Evolutionary conservation across 208 protist genomes (phyloP).

Genomic region (Leishmania mexicana): DNA sequence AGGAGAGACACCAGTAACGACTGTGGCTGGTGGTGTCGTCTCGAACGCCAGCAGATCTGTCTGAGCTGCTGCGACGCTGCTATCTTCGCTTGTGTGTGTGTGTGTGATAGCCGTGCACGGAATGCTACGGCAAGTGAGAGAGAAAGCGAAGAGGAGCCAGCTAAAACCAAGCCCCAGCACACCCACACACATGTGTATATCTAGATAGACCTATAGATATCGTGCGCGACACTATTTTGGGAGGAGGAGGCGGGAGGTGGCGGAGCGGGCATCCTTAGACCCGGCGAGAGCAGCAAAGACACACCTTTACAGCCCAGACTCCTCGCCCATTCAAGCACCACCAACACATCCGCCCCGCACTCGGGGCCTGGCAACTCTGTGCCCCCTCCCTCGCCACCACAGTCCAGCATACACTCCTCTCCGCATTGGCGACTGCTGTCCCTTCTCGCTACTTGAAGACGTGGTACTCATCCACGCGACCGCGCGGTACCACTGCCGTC

Average conservation of each 20-base stretch:
- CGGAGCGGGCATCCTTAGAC: background rate
- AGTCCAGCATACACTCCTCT: background rate
- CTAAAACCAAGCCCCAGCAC: background rate
- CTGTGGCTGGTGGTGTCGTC: background rate
- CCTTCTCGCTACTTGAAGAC: slow-evolving; percentile 76
- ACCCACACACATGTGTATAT: background rate
- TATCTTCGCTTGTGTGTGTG: background rate
- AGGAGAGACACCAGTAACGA: background rate
- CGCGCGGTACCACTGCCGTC: slow-evolving; percentile 88
- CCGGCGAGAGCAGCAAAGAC: background rate
- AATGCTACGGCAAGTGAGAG: background rate
- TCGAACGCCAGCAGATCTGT: background rate
- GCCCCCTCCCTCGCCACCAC: background rate
- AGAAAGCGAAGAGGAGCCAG: background rate
- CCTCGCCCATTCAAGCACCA: background rate
- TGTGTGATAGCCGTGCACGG: background rate
- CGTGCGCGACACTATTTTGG: background rate
- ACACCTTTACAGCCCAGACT: background rate
- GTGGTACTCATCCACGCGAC: slow-evolving; percentile 89
- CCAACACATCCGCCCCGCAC: background rate
- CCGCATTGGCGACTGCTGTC: background rate
- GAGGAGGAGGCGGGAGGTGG: background rate
- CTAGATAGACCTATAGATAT: background rate
- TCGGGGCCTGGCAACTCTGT: background rate
- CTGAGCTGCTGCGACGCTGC: background rate